Conservation (phyloP, 2,329 filamentous ascomycete genomes). For the Scortechinia acanthostroma region DNA sequence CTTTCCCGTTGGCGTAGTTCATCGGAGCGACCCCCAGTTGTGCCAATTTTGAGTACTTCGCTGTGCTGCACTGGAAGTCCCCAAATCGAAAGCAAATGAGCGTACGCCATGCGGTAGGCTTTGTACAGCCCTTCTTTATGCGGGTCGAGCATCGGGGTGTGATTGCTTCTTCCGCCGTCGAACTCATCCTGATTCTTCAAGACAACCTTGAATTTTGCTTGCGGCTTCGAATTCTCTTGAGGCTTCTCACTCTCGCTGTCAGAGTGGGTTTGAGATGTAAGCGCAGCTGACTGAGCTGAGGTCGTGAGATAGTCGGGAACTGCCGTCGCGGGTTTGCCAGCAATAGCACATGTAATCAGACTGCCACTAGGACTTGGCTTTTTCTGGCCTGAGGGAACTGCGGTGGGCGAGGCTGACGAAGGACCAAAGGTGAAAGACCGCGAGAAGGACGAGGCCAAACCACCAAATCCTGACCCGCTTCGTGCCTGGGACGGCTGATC, state of each 20-base stretch:
- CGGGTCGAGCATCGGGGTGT: constrained; percentile 37
- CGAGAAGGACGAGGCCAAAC: constrained; percentile 30
- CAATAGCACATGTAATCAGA: constrained; percentile 6
- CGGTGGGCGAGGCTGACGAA: constrained; percentile 29
- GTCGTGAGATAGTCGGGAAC: not conserved
- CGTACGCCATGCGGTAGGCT: constrained; percentile 47
- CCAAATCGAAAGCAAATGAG: constrained; percentile 51
- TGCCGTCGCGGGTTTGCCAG: not conserved
- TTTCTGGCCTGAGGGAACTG: constrained; percentile 19
- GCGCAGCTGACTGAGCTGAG: not conserved
- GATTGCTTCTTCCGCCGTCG: constrained; percentile 36
- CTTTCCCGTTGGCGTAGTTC: not conserved
- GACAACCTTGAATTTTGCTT: constrained; percentile 31
- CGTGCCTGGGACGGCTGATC: constrained; percentile 25
- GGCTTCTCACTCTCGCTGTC: not conserved
- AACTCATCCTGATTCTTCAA: constrained; percentile 49
- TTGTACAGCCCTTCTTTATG: constrained; percentile 34
- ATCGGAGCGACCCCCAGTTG: not conserved
- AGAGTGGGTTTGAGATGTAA: not conserved
- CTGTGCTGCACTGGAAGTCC: constrained; percentile 40
- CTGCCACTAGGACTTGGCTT: constrained; percentile 23
- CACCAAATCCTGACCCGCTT: constrained; percentile 27
- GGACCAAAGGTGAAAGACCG: constrained; percentile 31
- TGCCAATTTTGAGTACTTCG: constrained; percentile 41
- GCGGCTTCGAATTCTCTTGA: constrained; percentile 11